Conservation (phyloP, 208 protist species). For the Crithidia brevicula region DNA sequence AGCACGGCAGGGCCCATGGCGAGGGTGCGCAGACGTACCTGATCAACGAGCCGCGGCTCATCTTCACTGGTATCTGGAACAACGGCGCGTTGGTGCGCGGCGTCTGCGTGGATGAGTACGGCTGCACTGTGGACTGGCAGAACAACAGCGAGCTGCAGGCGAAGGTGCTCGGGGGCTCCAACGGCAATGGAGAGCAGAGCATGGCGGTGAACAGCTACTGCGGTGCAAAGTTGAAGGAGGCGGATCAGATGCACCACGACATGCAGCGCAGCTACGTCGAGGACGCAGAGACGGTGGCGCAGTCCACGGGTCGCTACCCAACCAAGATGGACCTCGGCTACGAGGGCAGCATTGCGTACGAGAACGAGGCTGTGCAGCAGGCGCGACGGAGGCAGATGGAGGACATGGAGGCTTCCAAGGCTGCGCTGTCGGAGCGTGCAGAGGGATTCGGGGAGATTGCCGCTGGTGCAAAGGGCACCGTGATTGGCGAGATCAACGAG, state of each 20-base stretch:
- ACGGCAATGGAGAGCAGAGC: slow-evolving; percentile 47
- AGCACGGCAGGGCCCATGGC: slow-evolving; percentile 86
- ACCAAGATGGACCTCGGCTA: slow-evolving; percentile 90
- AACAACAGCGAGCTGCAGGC: slow-evolving; percentile 82
- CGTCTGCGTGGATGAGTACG: slow-evolving; percentile 85
- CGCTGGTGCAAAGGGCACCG: slow-evolving; percentile 15
- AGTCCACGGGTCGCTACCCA: slow-evolving; percentile 57
- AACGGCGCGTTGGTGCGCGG: slow-evolving; percentile 86
- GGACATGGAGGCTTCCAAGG: slow-evolving; percentile 45
- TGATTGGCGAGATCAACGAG: slow-evolving; percentile 73
- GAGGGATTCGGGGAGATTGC: slow-evolving; percentile 29
- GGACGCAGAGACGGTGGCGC: slow-evolving; percentile 61
- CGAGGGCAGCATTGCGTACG: slow-evolving; percentile 69
- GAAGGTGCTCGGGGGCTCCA: slow-evolving; percentile 52
- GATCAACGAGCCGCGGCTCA: slow-evolving; percentile 80
- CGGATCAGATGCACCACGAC: slow-evolving; percentile 59
- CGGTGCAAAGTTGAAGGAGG: slow-evolving; percentile 76
- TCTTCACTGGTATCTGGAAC: slow-evolving; percentile 88
- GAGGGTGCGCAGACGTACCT: slow-evolving; percentile 89
- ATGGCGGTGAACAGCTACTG: slow-evolving; percentile 87
- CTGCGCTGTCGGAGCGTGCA: slow-evolving; percentile 34
- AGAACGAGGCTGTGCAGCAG: slow-evolving; percentile 50
- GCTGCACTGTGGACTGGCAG: slow-evolving; percentile 87
- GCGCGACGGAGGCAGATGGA: slow-evolving; percentile 58
- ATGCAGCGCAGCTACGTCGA: slow-evolving; percentile 81